Evolutionary conservation across 495 filamentous ascomycete genomes (phyloP), one percentile per base, ranked within the genome.

Genomic region (Aspergillus diversus): DNA sequence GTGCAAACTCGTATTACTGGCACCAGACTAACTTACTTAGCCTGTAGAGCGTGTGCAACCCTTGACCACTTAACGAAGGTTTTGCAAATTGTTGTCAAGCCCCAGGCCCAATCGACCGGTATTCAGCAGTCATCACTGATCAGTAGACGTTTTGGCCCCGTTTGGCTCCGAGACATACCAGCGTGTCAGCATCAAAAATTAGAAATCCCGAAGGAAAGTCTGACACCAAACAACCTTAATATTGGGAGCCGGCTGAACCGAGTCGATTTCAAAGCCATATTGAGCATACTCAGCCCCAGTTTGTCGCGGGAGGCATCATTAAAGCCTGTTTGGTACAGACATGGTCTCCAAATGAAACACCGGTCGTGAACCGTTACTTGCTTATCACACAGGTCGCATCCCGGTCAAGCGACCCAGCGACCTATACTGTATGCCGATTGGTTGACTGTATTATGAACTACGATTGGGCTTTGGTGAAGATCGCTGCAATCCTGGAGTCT

Each of bases 111-210:
- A 50, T 27, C 13, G 9, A 48, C 32, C 31, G 17, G 42, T 35
- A 39, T 37, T 52, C 16, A 35, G 47, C 37, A 5, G 15, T 27
- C 43, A 34, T 32, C 17, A 32, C 21, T 7, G 33, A 33, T 5
- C 7, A 16, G 1, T 7, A 33, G n/a, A 43, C 9, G 31, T 55
- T 62, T 62, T 51, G 46, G 53, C 53, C 60, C 57, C 48, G 34
- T 42, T 17, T 11, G 12, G 1, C 43, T 56, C 54, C 57, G 57
- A 51, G 54, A 48, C 53, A 57, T 27, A 7, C 13, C 54, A 61
- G 54, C 63, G 51, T 34, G 64, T 66, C 55, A 66, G 64, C 64
- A 46, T n/a, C 27, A 15, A 52, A 46, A 1, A 52, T 52, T 58
- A 9, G 50, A 47, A 58, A 42, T 50, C 17, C 43, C 17, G 56